Base-by-base conservation (phyloP, 2,329 filamentous ascomycete genomes). In the Aspergillus brasiliensis region DNA sequence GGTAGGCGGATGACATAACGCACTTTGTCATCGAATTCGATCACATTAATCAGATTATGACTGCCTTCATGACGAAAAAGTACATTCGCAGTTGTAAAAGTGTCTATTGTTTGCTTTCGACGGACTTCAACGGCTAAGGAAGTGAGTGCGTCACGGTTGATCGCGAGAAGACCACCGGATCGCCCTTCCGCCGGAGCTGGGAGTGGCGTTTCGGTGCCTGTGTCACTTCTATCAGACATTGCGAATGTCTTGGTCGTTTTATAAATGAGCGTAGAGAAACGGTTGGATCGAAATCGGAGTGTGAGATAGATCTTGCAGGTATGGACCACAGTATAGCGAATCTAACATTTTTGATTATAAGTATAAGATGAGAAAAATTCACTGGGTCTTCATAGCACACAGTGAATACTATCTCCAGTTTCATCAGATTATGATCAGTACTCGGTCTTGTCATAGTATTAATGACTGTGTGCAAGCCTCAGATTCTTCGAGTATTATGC, bases 11-110 rank as follows among this genome's bases (percentile, higher is more conserved):
- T 21, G 11, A 55, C 17, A 13, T 46, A 55, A 17, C 42, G 40
- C 21, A 55, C n/a, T n/a, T 44, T 28, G 52, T 55, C 52, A 25
- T 44, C 28, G 17, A 55, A 55, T 34, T 44, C 40, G 17, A 46
- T n/a, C 21, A 55, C 25, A 44, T 55, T 38, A 7, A 55, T 46
- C 6, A 55, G 37, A 17, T 34, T 46, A 25, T 19, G 19, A 17
- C 37, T 42, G 23, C 52, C 52, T 13, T 19, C 5, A 17, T 27
- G 28, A n/a, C 28, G 37, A 10, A 34, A n/a, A 6, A 55, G 6
- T 8, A 55, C 10, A 17, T 11, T 23, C 10, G 23, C 38, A 10
- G 38, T 46, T 25, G 52, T 40, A 5, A 44, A 31, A 3, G 38
- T 31, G 52, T 55, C 28, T 8, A 25, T 55, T 11, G 10, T 55